Evolutionary conservation across 2,329 filamentous ascomycete species (phyloP).

Genomic region (Microascus cirrosus): DNA sequence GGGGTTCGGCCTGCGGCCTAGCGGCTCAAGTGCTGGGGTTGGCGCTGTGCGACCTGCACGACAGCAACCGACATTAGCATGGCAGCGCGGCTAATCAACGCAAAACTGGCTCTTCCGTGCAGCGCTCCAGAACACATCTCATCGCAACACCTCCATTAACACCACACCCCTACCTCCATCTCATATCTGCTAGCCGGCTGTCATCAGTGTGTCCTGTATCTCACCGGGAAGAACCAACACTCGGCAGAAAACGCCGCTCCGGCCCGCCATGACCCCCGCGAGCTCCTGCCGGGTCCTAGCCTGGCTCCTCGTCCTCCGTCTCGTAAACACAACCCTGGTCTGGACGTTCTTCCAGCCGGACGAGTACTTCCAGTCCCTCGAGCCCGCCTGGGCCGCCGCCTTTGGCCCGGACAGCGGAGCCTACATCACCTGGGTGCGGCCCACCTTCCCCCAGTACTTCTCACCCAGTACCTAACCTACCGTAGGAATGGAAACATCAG

Average conservation of each 20-base stretch:
- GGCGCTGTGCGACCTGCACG: not conserved
- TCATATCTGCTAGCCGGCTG: not conserved
- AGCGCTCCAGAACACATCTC: not conserved
- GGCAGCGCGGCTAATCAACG: not conserved
- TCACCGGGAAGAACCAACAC: not conserved
- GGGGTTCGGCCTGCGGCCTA: too few species aligned
- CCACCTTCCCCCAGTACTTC: not conserved
- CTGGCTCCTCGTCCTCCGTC: constrained; percentile 54
- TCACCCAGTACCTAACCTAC: constrained; percentile 3
- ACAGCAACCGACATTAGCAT: not conserved
- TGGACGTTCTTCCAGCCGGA: constrained; percentile 96
- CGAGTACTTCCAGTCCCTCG: constrained; percentile 91
- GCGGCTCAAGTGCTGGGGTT: not conserved
- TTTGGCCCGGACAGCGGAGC: constrained; percentile 70
- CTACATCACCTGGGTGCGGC: constrained; percentile 88
- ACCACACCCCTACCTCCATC: not conserved
- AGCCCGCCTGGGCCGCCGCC: constrained; percentile 83
- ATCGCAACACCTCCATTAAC: not conserved
- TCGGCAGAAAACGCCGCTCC: not conserved
- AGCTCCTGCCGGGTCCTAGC: constrained; percentile 12
- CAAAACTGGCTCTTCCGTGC: not conserved
- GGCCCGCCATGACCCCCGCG: not conserved
- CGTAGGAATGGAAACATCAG: constrained; percentile 85
- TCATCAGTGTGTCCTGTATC: not conserved
- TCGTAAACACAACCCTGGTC: constrained; percentile 67